Evolutionary conservation across 2,329 filamentous ascomycete genomes (phyloP).

Genomic region (Calonectria naviculata): DNA sequence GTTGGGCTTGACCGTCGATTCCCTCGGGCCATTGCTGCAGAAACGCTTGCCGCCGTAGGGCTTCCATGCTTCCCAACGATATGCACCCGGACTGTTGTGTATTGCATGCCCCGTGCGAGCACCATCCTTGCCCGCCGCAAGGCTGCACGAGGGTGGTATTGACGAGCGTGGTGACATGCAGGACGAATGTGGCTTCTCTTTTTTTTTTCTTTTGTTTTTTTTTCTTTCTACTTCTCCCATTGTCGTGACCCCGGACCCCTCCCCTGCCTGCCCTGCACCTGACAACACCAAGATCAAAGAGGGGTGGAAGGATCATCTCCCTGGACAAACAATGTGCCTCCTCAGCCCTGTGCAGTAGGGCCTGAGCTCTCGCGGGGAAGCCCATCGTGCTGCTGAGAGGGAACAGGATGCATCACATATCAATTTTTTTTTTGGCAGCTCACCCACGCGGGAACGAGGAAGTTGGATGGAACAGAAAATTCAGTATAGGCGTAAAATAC

Average conservation of each 20-base stretch:
- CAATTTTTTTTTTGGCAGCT: neutral
- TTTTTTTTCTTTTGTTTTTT: neutral
- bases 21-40: neutral
- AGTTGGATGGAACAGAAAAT: constrained; percentile 6
- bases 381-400: neutral
- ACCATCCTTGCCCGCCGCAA: neutral
- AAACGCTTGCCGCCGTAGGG: neutral
- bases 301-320: neutral
- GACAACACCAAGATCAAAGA: neutral
- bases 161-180: constrained; percentile 6
- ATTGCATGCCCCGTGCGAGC: neutral
- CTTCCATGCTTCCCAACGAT: neutral
- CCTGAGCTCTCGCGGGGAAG: neutral
- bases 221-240: no score
- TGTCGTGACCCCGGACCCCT: no score
- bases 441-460: neutral
- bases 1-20: constrained; percentile 15
- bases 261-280: neutral
- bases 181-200: neutral
- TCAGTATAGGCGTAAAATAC: neutral
- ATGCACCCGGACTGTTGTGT: neutral
- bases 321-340: neutral
- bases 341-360: neutral
- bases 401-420: constrained; percentile 2
- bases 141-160: constrained; percentile 12